Evolutionary conservation across 345 rosid species (phyloP).

Genomic region (Salix udensis): DNA sequence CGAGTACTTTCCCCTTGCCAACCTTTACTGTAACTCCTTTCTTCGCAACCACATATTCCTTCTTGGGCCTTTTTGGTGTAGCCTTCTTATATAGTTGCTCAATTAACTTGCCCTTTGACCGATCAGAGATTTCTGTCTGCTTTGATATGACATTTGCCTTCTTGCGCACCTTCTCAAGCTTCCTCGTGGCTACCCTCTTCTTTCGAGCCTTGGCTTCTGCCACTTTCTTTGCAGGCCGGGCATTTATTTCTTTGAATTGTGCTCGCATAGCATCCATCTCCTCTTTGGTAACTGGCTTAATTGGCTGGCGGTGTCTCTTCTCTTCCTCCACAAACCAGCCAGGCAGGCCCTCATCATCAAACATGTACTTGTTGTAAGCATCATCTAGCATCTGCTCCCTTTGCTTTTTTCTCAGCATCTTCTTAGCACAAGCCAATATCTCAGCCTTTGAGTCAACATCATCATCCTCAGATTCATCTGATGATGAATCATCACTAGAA

Average conservation of each 20-base stretch:
- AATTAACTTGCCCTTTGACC: conserved; percentile 76
- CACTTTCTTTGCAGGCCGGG: conserved; percentile 94
- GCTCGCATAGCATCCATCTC: conserved; percentile 84
- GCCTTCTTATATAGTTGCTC: conserved; percentile 87
- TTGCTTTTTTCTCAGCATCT: conserved; percentile 85
- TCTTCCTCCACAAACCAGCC: conserved; percentile 91
- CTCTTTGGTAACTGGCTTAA: conserved; percentile 79
- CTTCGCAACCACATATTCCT: conserved; percentile 84
- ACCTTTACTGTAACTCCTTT: conserved; percentile 76
- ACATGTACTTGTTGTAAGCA: conserved; percentile 78
- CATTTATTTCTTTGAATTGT: conserved; percentile 82
- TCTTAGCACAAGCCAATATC: conserved; percentile 84
- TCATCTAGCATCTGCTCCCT: conserved; percentile 82
- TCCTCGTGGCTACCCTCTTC: conserved; percentile 67
- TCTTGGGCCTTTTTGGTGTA: conserved; percentile 57
- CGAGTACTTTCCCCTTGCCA: conserved; percentile 84
- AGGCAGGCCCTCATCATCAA: conserved; percentile 66
- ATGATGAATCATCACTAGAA: conserved; percentile 72
- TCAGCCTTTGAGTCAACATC: conserved; percentile 68
- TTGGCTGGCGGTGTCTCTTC: conserved; percentile 63
- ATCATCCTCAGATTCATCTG: conserved; percentile 64
- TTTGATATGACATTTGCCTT: conserved; percentile 82
- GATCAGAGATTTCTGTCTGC: conserved; percentile 67
- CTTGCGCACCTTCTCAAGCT: conserved; percentile 81
- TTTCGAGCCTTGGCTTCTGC: conserved; percentile 89